Percentiles rank a stretch among this genome's conserved stretches.
These are phyloP conservation scores for Pistacia integerrima DNA, from an alignment of 345 rosid genomes.

Conservation along the genomic window DNA sequence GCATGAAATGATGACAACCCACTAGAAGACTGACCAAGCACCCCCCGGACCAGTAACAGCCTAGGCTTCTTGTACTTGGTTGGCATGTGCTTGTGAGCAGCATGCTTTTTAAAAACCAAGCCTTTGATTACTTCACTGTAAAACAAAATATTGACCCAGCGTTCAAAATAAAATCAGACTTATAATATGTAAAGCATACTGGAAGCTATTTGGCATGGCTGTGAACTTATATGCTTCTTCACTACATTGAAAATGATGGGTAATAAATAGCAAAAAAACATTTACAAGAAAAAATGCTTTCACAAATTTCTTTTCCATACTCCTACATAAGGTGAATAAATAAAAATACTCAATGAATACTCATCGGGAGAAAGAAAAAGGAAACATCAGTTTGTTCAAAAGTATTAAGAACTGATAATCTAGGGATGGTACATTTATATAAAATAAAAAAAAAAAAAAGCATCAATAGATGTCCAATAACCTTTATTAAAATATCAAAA, in stretches of 20 bases:
- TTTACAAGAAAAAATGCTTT: not conserved
- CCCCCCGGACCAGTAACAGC: slow-evolving; percentile 72
- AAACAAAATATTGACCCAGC: slow-evolving; percentile 18
- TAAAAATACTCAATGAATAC: not conserved
- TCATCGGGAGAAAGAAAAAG: not conserved
- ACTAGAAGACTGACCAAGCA: slow-evolving; percentile 72
- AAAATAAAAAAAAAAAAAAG: not conserved
- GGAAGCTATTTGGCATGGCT: not conserved
- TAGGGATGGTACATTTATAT: slow-evolving; percentile 3
- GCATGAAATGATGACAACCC: slow-evolving; percentile 74
- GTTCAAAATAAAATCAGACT: slow-evolving; percentile 6
- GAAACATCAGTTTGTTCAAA: not conserved
- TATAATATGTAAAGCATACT: not conserved
- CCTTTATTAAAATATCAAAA: not conserved
- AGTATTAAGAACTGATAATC: not conserved
- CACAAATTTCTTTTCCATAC: not conserved
- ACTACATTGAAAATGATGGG: not conserved
- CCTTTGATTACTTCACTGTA: slow-evolving; percentile 87
- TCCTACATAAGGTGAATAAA: not conserved
- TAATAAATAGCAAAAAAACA: not conserved
- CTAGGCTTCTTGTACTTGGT: slow-evolving; percentile 73
- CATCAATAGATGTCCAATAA: not conserved
- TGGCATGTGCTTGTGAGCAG: slow-evolving; percentile 97
- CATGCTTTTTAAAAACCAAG: slow-evolving; percentile 90
- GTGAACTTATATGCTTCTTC: not conserved